A percentile compares a stretch with the other conserved stretches of the same genome.
These are phyloP conservation scores for Saccharomycopsis phalli DNA, from an alignment of 1,139 yeast genomes.

Conservation along the genomic window DNA sequence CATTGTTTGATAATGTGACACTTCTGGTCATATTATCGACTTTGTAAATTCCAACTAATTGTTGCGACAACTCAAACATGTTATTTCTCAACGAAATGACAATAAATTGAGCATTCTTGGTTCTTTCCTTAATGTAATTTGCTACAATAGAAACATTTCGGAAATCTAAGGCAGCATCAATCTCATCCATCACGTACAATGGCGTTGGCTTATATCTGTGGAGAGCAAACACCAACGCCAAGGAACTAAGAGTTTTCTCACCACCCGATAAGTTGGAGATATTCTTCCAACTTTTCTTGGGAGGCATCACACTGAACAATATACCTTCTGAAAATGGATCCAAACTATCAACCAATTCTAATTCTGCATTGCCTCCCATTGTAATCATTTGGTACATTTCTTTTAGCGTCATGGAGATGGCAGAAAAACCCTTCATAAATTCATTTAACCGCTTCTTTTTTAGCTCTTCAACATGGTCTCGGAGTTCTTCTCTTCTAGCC, in stretches of 20 bases:
- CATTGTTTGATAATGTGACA: slow-evolving; percentile 64
- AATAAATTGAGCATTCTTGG: slow-evolving; percentile 92
- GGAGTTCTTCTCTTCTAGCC: slow-evolving; percentile 54
- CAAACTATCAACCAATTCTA: slow-evolving; percentile 88
- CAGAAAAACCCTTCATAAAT: slow-evolving; percentile 86
- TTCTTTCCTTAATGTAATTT: slow-evolving; percentile 88
- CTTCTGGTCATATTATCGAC: slow-evolving; percentile 85
- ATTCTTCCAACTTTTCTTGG: slow-evolving; percentile 95
- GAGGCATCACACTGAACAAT: slow-evolving; percentile 97
- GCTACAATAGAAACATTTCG: slow-evolving; percentile 96
- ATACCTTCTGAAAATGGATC: slow-evolving; percentile 99
- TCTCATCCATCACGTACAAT: slow-evolving; percentile 97
- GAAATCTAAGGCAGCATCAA: slow-evolving; percentile 97
- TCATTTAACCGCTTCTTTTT: slow-evolving; percentile 73
- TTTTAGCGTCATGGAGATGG: slow-evolving; percentile 79
- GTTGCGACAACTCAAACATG: slow-evolving; percentile 95
- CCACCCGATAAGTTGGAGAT: slow-evolving; percentile 96
- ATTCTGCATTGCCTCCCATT: slow-evolving; percentile 98
- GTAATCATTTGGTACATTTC: slow-evolving; percentile 99
- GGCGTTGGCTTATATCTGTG: slow-evolving; percentile 98
- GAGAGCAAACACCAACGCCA: slow-evolving; percentile 92
- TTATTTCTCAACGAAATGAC: slow-evolving; percentile 92
- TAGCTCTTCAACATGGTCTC: slow-evolving; percentile 57
- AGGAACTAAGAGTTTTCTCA: slow-evolving; percentile 89
- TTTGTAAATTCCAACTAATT: slow-evolving; percentile 91